These are phyloP conservation scores for Dictyophora rubrovolvata DNA, from an alignment of 768 basidiomycete species.

Conservation along the genomic window DNA sequence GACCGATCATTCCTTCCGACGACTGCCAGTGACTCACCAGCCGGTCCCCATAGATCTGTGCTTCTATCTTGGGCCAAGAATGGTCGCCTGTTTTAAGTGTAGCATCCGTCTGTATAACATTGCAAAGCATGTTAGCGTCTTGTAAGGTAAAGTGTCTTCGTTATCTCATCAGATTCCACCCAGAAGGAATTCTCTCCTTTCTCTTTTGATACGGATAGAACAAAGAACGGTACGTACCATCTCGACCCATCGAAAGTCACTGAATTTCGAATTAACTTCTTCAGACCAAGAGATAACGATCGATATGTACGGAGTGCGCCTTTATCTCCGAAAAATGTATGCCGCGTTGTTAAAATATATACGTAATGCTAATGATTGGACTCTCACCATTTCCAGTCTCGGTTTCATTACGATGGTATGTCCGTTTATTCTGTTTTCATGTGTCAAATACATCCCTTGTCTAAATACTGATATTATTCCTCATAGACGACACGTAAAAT, in stretches of 20 bases:
- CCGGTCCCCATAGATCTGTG: constrained; percentile 55
- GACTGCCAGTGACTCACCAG: no score
- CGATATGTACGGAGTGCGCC: constrained; percentile 70
- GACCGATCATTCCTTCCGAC: constrained; percentile 8
- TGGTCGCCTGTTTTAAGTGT: constrained; percentile 88
- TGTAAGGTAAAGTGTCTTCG: constrained; percentile 58
- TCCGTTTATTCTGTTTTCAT: not conserved
- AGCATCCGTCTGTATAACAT: constrained; percentile 68
- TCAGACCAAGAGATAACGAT: constrained; percentile 75
- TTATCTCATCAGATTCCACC: not conserved
- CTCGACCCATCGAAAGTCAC: not conserved
- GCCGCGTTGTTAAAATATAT: constrained; percentile 11
- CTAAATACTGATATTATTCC: not conserved
- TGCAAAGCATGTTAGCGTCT: constrained; percentile 89
- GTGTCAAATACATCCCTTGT: not conserved
- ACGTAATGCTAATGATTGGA: not conserved
- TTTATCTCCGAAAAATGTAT: constrained; percentile 78
- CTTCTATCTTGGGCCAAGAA: constrained; percentile 79
- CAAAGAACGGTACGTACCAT: constrained; percentile 49
- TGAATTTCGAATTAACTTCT: constrained; percentile 2
- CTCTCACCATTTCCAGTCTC: constrained; percentile 36
- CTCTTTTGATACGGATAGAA: constrained; percentile 12
- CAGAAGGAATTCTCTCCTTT: not conserved
- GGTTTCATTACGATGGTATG: constrained; percentile 75
- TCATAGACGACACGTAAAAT: constrained; percentile 50